These are phyloP conservation scores for Ochetophila trinervis DNA, from an alignment of 306 rosid genomes.

Conservation along the genomic window DNA sequence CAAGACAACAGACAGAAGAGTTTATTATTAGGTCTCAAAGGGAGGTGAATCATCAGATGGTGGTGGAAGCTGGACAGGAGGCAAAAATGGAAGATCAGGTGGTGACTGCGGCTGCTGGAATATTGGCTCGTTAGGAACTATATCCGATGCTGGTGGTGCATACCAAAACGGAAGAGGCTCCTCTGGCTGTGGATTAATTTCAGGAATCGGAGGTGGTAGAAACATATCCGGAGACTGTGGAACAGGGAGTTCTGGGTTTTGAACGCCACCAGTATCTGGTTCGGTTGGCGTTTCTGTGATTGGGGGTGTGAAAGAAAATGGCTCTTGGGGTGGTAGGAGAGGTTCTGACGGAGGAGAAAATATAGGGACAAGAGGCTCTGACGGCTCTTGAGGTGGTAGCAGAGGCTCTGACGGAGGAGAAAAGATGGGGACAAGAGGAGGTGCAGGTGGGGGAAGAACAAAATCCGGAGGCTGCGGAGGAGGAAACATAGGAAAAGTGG, in stretches of 20 bases:
- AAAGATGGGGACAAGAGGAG: slow-evolving; percentile 51
- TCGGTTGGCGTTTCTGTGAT: slow-evolving; percentile 35
- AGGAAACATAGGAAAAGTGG: neutral
- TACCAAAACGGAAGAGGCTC: slow-evolving; percentile 38
- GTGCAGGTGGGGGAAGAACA: slow-evolving; percentile 42
- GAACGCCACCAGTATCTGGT: slow-evolving; percentile 30
- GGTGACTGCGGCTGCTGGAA: slow-evolving; percentile 26
- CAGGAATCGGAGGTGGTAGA: slow-evolving; percentile 49
- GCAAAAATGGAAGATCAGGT: slow-evolving; percentile 16
- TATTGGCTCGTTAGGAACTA: slow-evolving; percentile 26
- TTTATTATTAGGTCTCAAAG: slow-evolving; percentile 1
- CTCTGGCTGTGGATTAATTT: slow-evolving; percentile 33
- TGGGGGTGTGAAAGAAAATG: slow-evolving; percentile 39
- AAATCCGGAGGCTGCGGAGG: slow-evolving; percentile 30
- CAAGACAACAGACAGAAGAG: neutral
- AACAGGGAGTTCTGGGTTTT: slow-evolving; percentile 27
- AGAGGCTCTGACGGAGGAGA: slow-evolving; percentile 38
- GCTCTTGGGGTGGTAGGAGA: slow-evolving; percentile 28
- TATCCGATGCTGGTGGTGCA: slow-evolving; percentile 38
- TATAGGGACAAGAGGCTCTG: slow-evolving; percentile 52
- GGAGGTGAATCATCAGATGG: slow-evolving; percentile 15
- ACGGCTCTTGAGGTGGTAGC: slow-evolving; percentile 29
- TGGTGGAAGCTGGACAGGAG: slow-evolving; percentile 31
- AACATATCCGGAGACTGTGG: slow-evolving; percentile 33
- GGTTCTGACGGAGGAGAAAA: slow-evolving; percentile 42